phyloP scores from a whole-genome alignment of 805 yeast genomes.

The Candida silvicultrix region DNA sequence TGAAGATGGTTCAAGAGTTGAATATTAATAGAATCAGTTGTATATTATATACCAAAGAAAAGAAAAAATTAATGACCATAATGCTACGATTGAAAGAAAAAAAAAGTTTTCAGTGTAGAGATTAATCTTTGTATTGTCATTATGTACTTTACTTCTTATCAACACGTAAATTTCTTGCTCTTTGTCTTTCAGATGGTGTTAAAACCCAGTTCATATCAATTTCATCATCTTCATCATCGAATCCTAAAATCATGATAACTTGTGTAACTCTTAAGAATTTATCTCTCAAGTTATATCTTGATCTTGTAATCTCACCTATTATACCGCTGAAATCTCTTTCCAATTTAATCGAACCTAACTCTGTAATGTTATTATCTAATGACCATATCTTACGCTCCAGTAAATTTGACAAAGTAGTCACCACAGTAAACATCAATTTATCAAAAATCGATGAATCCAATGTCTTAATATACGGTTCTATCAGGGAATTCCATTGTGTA shows the following conservation, averaged over 20 bases:
- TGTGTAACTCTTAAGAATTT: slow-evolving; percentile 79
- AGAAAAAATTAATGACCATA: background rate
- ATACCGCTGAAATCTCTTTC: slow-evolving; percentile 77
- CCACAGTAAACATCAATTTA: slow-evolving; percentile 41
- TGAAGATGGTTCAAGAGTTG: background rate
- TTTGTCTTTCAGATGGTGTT: slow-evolving; percentile 67
- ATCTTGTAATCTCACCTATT: slow-evolving; percentile 67
- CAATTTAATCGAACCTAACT: slow-evolving; percentile 73
- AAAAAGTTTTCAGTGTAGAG: background rate
- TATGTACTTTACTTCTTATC: slow-evolving; percentile 16
- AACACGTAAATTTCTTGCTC: slow-evolving; percentile 52
- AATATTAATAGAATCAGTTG: background rate
- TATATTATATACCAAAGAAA: background rate
- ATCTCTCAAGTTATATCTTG: slow-evolving; percentile 69
- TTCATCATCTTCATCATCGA: slow-evolving; percentile 65
- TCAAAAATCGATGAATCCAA: slow-evolving; percentile 49
- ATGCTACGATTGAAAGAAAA: background rate
- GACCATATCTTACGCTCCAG: slow-evolving; percentile 66
- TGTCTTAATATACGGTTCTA: slow-evolving; percentile 59
- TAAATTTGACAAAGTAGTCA: slow-evolving; percentile 45
- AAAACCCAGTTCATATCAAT: slow-evolving; percentile 63
- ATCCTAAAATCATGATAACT: slow-evolving; percentile 70
- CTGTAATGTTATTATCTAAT: slow-evolving; percentile 64
- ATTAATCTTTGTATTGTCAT: background rate
- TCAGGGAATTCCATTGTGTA: slow-evolving; percentile 55